Percentiles rank a stretch among this genome's conserved stretches.
phyloP scores from a whole-genome alignment of 2,329 filamentous ascomycete genomes.

The Hymenoscyphus infarciens region DNA sequence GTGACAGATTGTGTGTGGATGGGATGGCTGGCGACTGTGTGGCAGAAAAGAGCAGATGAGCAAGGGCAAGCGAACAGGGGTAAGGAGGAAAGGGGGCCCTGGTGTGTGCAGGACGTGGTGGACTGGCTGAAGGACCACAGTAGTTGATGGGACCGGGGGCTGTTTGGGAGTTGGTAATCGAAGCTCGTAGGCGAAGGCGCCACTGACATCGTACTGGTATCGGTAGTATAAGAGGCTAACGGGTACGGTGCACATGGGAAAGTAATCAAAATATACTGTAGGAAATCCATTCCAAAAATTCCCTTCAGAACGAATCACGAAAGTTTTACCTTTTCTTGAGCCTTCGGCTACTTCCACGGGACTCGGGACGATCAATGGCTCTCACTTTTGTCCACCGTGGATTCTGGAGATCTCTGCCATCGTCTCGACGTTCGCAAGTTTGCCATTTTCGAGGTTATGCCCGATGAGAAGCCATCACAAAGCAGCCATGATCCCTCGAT shows the following conservation, averaged over 20 bases:
- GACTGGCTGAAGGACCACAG: constrained; percentile 15
- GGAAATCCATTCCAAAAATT: not conserved
- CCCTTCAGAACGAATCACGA: not conserved
- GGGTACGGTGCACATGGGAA: not conserved
- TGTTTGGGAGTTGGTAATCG: constrained; percentile 24
- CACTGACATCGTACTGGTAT: not conserved
- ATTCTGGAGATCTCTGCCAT: constrained; percentile 1
- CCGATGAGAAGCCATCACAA: not conserved
- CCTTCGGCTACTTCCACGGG: not conserved
- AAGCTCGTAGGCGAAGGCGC: not conserved
- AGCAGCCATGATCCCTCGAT: not conserved
- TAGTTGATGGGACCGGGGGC: constrained; percentile 24
- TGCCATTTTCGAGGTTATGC: not conserved
- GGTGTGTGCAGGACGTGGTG: constrained; percentile 23
- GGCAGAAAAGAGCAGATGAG: not conserved
- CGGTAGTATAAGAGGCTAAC: not conserved
- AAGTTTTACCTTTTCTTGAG: not conserved
- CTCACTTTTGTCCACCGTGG: not conserved
- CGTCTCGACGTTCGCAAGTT: constrained; percentile 6
- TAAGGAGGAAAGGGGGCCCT: constrained; percentile 14
- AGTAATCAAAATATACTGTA: not conserved
- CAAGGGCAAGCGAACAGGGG: not conserved
- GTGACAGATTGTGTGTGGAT: not conserved
- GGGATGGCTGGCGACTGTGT: not conserved
- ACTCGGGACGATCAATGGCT: not conserved